These are phyloP conservation scores for Neurospora sp. DNA, from an alignment of 495 filamentous ascomycete species.

Conservation along the genomic window DNA sequence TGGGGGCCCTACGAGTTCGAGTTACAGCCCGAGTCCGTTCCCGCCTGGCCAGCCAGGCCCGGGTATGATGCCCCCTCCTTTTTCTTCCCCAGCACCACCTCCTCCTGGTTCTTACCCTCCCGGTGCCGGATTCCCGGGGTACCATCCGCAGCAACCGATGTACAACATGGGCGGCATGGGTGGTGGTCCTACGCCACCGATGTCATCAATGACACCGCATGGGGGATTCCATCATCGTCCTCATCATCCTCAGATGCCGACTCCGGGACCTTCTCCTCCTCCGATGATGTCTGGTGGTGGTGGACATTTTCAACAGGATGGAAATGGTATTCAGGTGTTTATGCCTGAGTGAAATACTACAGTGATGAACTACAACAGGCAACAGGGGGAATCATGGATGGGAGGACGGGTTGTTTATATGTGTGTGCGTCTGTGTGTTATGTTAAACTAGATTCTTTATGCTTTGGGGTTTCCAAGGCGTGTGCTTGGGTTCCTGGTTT, in stretches of 20 bases:
- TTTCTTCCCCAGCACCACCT: background rate
- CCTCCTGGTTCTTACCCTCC: background rate
- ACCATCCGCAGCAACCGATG: background rate
- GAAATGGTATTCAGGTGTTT: slow-evolving; percentile 6
- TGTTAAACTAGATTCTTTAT: background rate
- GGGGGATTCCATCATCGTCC: background rate
- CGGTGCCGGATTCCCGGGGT: background rate
- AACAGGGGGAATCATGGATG: background rate
- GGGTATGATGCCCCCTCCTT: background rate
- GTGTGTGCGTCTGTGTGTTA: background rate
- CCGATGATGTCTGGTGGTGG: background rate
- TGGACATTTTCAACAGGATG: slow-evolving; percentile 1
- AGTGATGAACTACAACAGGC: too few species aligned
- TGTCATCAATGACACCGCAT: background rate
- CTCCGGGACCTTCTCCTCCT: background rate
- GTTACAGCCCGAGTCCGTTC: background rate
- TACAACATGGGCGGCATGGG: background rate
- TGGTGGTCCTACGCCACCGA: background rate
- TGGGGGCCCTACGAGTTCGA: background rate
- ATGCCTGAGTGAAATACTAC: background rate
- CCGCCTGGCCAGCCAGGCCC: background rate
- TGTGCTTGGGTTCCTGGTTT: background rate
- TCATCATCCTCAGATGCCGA: background rate
- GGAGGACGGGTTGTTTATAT: background rate
- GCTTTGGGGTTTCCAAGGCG: background rate